Evolutionary conservation across 495 filamentous ascomycete genomes (phyloP).

Genomic region (Penicillium silybi): DNA sequence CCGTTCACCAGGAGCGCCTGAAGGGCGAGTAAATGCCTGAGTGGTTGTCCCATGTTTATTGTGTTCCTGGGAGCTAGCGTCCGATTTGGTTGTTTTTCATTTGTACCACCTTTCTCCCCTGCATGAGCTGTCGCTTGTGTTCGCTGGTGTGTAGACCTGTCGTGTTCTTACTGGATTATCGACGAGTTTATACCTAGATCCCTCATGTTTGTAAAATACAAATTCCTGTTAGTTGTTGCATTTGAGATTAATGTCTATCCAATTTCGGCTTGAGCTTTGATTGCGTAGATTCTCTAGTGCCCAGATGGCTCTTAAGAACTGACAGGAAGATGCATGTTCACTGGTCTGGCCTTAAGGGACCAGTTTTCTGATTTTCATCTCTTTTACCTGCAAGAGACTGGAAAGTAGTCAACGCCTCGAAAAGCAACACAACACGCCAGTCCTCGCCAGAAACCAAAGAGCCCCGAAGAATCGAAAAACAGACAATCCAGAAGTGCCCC

Average conservation of each 20-base stretch:
- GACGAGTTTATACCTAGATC: slow-evolving; percentile 22
- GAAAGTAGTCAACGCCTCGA: slow-evolving; percentile 6
- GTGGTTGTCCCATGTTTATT: no score
- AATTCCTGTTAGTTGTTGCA: slow-evolving; percentile 18
- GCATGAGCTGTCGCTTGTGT: slow-evolving; percentile 33
- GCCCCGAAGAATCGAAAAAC: slow-evolving; percentile 21
- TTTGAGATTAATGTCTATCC: background rate
- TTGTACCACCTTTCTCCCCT: slow-evolving; percentile 25
- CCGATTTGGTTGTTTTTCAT: slow-evolving; percentile 21
- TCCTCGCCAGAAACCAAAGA: slow-evolving; percentile 18
- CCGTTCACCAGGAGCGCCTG: slow-evolving; percentile 54
- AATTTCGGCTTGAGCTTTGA: no score
- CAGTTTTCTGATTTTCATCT: background rate
- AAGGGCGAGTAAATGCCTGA: slow-evolving; percentile 49
- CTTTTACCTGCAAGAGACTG: background rate
- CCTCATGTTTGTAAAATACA: slow-evolving; percentile 30
- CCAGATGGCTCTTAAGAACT: background rate
- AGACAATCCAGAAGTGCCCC: slow-evolving; percentile 19
- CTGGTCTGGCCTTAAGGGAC: background rate
- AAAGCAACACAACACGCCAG: slow-evolving; percentile 16
- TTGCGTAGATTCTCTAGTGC: background rate
- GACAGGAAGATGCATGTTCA: background rate
- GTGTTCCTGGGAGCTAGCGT: slow-evolving; percentile 31
- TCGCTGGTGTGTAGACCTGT: slow-evolving; percentile 26
- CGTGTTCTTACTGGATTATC: slow-evolving; percentile 24